Conservation (phyloP, 768 basidiomycete species). For the Holtermanniella nyarrowii region DNA sequence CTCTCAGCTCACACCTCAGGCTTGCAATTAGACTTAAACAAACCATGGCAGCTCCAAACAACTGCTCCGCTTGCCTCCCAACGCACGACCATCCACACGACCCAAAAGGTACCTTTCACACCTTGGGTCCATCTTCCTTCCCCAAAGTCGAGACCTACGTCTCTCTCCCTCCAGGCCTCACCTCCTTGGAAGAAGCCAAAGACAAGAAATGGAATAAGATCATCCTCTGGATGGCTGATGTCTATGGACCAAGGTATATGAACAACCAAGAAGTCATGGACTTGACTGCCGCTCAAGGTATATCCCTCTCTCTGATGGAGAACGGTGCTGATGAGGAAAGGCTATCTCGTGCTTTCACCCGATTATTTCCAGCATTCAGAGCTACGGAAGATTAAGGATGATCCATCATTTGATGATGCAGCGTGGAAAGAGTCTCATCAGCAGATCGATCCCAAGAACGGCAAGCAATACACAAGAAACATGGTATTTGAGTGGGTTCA, state of each 20-base stretch:
- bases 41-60: not conserved
- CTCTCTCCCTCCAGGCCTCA: slow-evolving; percentile 2
- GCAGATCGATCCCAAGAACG: slow-evolving; percentile 18
- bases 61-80: slow-evolving; percentile 6
- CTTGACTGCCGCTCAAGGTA: slow-evolving; percentile 55
- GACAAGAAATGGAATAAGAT: slow-evolving; percentile 43
- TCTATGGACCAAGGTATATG: slow-evolving; percentile 52
- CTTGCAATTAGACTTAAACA: no score
- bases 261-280: slow-evolving; percentile 57
- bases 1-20: no score
- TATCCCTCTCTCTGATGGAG: slow-evolving; percentile 1
- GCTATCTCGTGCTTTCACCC: slow-evolving; percentile 52
- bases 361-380: slow-evolving; percentile 60
- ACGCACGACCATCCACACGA: slow-evolving; percentile 6
- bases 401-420: slow-evolving; percentile 42
- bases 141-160: slow-evolving; percentile 9
- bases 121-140: not conserved
- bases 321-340: slow-evolving; percentile 35
- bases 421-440: slow-evolving; percentile 42
- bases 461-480: slow-evolving; percentile 41
- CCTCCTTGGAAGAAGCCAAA: slow-evolving; percentile 1
- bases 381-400: slow-evolving; percentile 43
- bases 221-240: slow-evolving; percentile 53
- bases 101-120: slow-evolving; percentile 6
- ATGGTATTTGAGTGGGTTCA: slow-evolving; percentile 49